Conservation (phyloP, 2,329 filamentous ascomycete genomes). For the Triangularia verruculosa region DNA sequence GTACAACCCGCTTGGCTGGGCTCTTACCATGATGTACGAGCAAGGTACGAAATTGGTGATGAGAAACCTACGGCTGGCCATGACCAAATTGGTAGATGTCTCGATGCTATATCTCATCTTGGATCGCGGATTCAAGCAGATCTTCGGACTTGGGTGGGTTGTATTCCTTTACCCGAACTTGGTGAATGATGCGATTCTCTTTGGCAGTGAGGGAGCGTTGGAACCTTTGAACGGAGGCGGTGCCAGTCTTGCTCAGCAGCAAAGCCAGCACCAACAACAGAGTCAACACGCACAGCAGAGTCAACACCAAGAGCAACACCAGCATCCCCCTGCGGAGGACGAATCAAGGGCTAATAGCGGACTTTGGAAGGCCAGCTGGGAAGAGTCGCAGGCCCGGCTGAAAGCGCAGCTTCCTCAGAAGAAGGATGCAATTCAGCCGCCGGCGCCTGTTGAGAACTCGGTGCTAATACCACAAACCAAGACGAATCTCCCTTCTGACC, state of each 20-base stretch:
- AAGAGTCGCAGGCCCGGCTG: neutral
- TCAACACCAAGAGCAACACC: neutral
- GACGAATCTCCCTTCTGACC: neutral
- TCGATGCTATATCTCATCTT: slow-evolving; percentile 25
- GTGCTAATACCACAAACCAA: neutral
- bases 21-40: slow-evolving; percentile 27
- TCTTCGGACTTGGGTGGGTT: slow-evolving; percentile 22
- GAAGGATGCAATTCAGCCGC: neutral
- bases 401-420: neutral
- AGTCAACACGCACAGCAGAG: neutral
- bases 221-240: neutral
- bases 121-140: slow-evolving; percentile 23
- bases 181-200: slow-evolving; percentile 6
- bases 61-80: slow-evolving; percentile 23
- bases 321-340: neutral
- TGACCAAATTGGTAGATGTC: slow-evolving; percentile 29
- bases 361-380: neutral
- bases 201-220: neutral
- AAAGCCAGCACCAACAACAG: neutral
- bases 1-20: slow-evolving; percentile 24
- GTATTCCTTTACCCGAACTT: neutral
- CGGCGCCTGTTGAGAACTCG: neutral
- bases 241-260: neutral
- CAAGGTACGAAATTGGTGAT: slow-evolving; percentile 26
- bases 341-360: neutral